Conservation (phyloP, 2,329 filamentous ascomycete species). For the Bipolaris bicolor region DNA sequence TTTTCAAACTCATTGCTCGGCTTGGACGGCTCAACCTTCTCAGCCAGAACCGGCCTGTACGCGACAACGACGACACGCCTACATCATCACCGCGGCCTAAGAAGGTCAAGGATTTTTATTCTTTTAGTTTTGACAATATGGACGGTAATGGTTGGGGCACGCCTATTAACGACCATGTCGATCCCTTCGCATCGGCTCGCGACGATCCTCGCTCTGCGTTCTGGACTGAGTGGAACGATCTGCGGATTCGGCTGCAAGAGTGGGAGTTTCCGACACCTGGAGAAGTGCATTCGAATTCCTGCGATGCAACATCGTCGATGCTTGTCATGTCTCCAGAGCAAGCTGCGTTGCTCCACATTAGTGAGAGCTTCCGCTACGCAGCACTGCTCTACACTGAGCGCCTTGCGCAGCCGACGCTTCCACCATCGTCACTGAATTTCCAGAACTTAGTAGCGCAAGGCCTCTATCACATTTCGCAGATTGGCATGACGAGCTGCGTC, state of each 20-base stretch:
- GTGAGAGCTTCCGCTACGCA: slow-evolving; percentile 87
- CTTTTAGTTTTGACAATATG: slow-evolving; percentile 62
- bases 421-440: slow-evolving; percentile 77
- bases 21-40: slow-evolving; percentile 85
- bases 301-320: slow-evolving; percentile 32
- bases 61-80: slow-evolving; percentile 44
- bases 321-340: slow-evolving; percentile 59
- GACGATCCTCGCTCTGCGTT: slow-evolving; percentile 68
- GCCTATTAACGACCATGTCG: slow-evolving; percentile 57
- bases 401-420: slow-evolving; percentile 75
- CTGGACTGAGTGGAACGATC: slow-evolving; percentile 85
- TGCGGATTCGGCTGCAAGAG: slow-evolving; percentile 74
- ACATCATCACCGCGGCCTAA: slow-evolving; percentile 42
- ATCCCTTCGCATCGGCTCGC: slow-evolving; percentile 51
- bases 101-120: slow-evolving; percentile 58
- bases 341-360: slow-evolving; percentile 78
- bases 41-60: slow-evolving; percentile 67
- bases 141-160: slow-evolving; percentile 71
- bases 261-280: slow-evolving; percentile 69
- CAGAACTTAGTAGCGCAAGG: slow-evolving; percentile 83
- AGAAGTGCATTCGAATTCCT: slow-evolving; percentile 34
- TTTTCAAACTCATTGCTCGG: slow-evolving; percentile 85
- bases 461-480: slow-evolving; percentile 79
- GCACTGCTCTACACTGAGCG: slow-evolving; percentile 90
- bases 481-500: slow-evolving; percentile 72